Evolutionary conservation across 1,284 basidiomycete species (phyloP), one percentile per base, ranked within the genome.

Genomic region (Cutaneotrichosporon cavernicola): DNA sequence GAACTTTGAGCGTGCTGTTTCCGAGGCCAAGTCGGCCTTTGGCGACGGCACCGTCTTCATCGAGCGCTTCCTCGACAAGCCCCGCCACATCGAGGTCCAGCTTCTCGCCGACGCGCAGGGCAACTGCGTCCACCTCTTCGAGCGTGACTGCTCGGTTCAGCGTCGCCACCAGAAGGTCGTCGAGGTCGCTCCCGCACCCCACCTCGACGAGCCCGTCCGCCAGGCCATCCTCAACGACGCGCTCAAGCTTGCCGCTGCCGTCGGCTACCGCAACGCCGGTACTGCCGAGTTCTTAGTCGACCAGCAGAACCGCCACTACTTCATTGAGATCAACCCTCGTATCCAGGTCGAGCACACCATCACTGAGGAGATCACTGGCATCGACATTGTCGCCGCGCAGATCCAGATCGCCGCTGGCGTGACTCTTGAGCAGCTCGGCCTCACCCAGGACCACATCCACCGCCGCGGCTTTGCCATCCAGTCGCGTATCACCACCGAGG

Each of bases 291-390:
- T 97, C 85, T 85, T 98, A 76, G 93, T 98, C 69, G 96, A 98
- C 82, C 90, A 94, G 80, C 87, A 91, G 85, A 91, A 90, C 74
- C 86, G 95, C 70, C 92, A 97, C 82, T 97, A 98, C 83, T 98
- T 99, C 83, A 98, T 99, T 77, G 96, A 99, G 81, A 97, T 95
- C 74, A 97, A 96, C 82, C 92, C 95, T 53, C 92, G 94, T 84
- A 97, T 97, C 75, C 94, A 98, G 81, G 94, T 98, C 81, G 95
- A 97, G 80, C 95, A 98, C 83, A 98, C 96, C 59, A 95, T 95
- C 78, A 95, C 92, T 69, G 95, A 98, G 89, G 95, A 97, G 79
- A 97, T 99, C 76, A 98, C 96, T 65, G 96, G 96, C 60, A 93
- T 98, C 79, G 96, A 99, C 78, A 97, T 99, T 71, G 94, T 98